Conservation (phyloP, 306 rosid species). For the Medicago lupulina region DNA sequence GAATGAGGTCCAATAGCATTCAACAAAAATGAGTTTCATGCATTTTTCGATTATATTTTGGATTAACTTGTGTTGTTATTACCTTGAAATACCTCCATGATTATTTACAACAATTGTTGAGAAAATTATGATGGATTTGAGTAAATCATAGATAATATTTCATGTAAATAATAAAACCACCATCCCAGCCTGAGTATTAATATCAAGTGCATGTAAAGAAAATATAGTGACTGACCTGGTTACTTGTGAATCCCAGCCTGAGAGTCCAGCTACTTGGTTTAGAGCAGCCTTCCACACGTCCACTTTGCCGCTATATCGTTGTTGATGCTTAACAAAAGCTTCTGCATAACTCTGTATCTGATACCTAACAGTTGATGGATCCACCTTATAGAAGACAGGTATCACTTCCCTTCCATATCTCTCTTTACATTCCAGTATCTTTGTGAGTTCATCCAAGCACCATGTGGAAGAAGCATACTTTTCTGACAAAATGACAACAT, state of each 20-base stretch:
- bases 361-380: not conserved
- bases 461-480: not conserved
- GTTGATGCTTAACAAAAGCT: not conserved
- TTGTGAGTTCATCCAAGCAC: not conserved
- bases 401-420: conserved; percentile 10
- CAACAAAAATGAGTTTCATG: no score
- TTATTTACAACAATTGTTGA: no score
- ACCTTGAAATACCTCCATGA: no score
- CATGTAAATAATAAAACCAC: no score
- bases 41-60: no score
- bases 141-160: no score
- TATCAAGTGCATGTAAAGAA: no score
- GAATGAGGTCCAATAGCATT: no score
- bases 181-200: no score
- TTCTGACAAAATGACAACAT: not conserved
- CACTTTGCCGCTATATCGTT: not conserved
- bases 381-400: not conserved
- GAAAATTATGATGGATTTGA: no score
- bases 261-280: not conserved
- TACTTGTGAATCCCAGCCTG: not conserved
- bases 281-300: not conserved
- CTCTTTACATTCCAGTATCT: not conserved
- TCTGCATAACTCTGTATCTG: not conserved
- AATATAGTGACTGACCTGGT: not conserved
- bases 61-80: no score